Evolutionary conservation across 2,329 filamentous ascomycete genomes (phyloP), one percentile per base, ranked within the genome.

Genomic region (Colletotrichum sojae): DNA sequence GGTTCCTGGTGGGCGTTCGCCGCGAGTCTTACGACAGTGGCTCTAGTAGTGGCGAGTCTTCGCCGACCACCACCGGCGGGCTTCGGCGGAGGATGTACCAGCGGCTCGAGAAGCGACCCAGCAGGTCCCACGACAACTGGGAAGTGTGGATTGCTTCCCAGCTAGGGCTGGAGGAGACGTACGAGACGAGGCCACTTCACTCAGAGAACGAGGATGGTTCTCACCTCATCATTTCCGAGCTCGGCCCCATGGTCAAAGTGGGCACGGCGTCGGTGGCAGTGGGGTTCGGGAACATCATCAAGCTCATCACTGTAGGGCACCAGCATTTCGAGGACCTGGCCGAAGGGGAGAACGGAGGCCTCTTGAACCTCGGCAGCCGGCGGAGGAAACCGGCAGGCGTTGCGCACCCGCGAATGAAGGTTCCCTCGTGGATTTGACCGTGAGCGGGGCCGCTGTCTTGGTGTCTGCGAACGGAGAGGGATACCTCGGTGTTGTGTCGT

Each of bases 221-320:
- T 2, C 84, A 89, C 65, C 82, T 95, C 5, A 88, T 93, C 54
- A 89, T 94, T 22, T 87, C 87, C 2, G 85, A 85, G 53, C 81
- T 92, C 1, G 93, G 92, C 0, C 92, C 92, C 0, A 87, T 92
- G 65, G 83, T 84, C 2, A 83, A 83, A 60, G 80, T 94, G 1
- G 92, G 92, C 13, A 85, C 87, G 55, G 84, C 86, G 53, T 91
- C 90, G 58, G 84, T 93, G 3, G 92, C 89, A 0, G 86, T 95
- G 36, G 91, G 87, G 0, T 89, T 94, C 68, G 93, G 92, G 13
- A 92, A 94, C 72, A 84, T 89, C 1, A 84, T 94, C 74, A 94
- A 94, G 79, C 81, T 94, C 58, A 85, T 94, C 64, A 89, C 88
- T 2, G 82, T 91, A 6, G 91, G 91, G 6, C 86, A 88, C 71